Base-by-base conservation (phyloP, 176 grass and related monocot genomes). In the Saccharum spontaneum region DNA sequence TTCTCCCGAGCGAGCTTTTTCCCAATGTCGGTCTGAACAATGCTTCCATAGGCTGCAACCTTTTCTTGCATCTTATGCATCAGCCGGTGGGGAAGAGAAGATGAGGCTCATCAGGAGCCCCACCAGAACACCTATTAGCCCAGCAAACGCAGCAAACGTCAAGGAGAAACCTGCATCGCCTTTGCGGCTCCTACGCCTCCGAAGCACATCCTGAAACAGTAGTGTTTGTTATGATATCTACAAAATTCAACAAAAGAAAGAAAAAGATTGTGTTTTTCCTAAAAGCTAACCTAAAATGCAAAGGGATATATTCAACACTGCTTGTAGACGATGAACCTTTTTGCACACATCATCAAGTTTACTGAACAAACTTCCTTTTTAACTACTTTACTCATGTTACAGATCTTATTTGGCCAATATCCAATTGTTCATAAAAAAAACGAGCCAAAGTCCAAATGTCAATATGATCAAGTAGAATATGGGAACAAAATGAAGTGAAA, bases 91-190 rank as follows among this genome's bases (percentile, higher is more conserved):
- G 26, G 89, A 81, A 28, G 93, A 87, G 83, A 94, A 84, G 70
- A 88, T 89, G 48, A 99, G 94, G 78, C 91, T 96, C 83, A 99
- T 89, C 74, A 99, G 69, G 50, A 96, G 88, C 49, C 97, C 97
- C 22, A 96, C 79, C 76, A 96, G 31, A 43, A 96, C 24, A 75
- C 97, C 97, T 76, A 99, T 79, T 40, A 99, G 45, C 31, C 93
- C 97, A 79, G 89, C 97, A 37, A 99, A 89, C 64, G 78, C 88
- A 69, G 93, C 88, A 26, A 96, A 99, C 23, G 82, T 83, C 45
- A 96, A 89, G 18, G 97, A 96, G 82, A 99, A 99, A 55, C 93
- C 88, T 4, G 91, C 26, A 12, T 90, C 88, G 10, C 83, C 66
- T 86, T 92, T 96, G 62, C 86, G 80, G 80, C 87, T 94, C 82